Evolutionary conservation across 768 basidiomycete genomes (phyloP), one percentile per base, ranked within the genome.

Genomic region (Cystofilobasidium macerans): DNA sequence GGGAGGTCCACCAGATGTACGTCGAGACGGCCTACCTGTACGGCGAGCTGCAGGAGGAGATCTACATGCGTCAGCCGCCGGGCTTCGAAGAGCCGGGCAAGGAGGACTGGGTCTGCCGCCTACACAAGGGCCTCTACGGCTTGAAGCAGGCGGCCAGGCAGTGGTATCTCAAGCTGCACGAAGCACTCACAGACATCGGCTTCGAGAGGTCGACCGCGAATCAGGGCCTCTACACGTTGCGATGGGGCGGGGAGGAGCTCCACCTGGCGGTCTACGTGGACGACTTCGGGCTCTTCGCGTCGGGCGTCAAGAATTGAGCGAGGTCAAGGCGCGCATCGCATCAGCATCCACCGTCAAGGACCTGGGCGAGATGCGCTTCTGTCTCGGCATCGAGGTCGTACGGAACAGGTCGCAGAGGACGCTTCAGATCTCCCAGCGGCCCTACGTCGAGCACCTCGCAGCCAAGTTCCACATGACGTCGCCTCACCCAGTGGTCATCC

Each of bases 61-160:
- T 82, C 45, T 82, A 78, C 72, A 81, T 82, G 79, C 40, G 73
- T 13, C 75, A 77, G 57, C 56, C 28, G 16, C 28, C 18, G 26
- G 56, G 56, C 30, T 57, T 57, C 56, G 56, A 57, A 22, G 56
- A 32, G 56, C 20, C 20, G 35, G 56, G 35, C 28, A 57, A 57
- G 56, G 56, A 57, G 22, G 56, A 57, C 18, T 57, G 56, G 56
- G 56, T 57, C 22, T 57, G 56, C 35, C 47, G 36, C 12, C 66
- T 67, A 14, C 24, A 62, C 38, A 62, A 62, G 51, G 59, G 61
- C n/a, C 66, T 67, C 36, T 67, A 67, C 40, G 66, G 66, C 18
- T 42, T 67, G n/a, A 67, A 67, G 53, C 66, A 61, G 42, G 59
- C 66, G 6, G 66, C 61, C 26, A 11, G 66, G 5, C 62, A 62